phyloP scores from a whole-genome alignment of 495 filamentous ascomycete genomes.

The Daldinia loculata region DNA sequence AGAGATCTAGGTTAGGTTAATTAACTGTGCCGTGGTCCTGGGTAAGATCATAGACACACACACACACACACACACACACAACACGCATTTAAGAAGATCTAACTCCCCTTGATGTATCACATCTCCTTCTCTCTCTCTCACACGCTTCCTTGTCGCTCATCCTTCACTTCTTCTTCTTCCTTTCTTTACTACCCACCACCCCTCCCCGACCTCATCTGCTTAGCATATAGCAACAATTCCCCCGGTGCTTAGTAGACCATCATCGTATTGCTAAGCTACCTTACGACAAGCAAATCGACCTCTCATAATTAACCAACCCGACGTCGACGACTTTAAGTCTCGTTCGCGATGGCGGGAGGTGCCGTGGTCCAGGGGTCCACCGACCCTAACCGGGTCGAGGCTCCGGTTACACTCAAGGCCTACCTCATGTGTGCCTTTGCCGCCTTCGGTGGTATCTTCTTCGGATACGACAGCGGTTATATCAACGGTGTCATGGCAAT shows the following conservation, averaged over 20 bases:
- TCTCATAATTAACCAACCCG: neutral
- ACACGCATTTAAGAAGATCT: conserved; percentile 20
- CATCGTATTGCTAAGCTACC: neutral
- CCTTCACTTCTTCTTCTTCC: neutral
- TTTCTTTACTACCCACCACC: conserved; percentile 2
- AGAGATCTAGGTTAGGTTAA: conserved; percentile 6
- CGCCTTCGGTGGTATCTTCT: conserved; percentile 74
- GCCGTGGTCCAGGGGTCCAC: conserved; percentile 39
- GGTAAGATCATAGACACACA: conserved; percentile 3
- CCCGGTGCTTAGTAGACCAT: neutral
- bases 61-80: neutral
- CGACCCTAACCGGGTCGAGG: conserved; percentile 66
- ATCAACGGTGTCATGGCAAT: conserved; percentile 69
- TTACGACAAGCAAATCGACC: neutral
- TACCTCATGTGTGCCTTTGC: conserved; percentile 76
- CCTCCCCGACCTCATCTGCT: neutral
- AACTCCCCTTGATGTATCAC: conserved; percentile 4
- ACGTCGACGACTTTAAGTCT: neutral
- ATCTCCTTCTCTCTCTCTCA: neutral
- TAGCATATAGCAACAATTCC: neutral
- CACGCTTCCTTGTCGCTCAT: conserved; percentile 7
- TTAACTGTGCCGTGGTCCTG: conserved; percentile 16
- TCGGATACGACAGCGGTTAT: conserved; percentile 72
- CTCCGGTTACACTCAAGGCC: conserved; percentile 70
- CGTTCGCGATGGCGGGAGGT: conserved; percentile 37